Base-by-base conservation (phyloP, 2,329 filamentous ascomycete species). In the Talaromyces sp. region DNA sequence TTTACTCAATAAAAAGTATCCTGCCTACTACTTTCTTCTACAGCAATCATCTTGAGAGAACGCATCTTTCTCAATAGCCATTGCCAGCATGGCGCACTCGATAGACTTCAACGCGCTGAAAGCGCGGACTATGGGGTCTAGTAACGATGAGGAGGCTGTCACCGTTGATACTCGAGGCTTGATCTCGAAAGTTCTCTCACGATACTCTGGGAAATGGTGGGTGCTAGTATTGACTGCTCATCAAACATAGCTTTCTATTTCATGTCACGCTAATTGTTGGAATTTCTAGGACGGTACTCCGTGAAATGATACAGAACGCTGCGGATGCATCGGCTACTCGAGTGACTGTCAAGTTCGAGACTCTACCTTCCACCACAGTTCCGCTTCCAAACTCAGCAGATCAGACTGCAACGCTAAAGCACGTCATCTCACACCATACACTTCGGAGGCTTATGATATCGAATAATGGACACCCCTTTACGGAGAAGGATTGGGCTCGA, bases 241-340 rank as follows among this genome's bases (percentile, higher is more conserved):
- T 5, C 17, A 31, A 15, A 34, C 7, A 6, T 13, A 25, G 22
- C 8, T 25, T 19, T 7, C 27, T 34, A n/a, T 5, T 31, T 8
- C 11, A 11, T 25, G 5, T 13, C 2, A 25, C n/a, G 13, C 29
- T 63, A 10, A 66, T 45, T 3, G 10, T 34, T 51, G 25, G 34
- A 7, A 47, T 45, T 17, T 31, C 68, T 45, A 79, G 78, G 77
- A 88, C 86, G 13, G 88, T 87, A 13, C 81, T 99, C 19, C 88
- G 95, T 82, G 95, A 99, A 77, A 88, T 99, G 67, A 93, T 99
- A 53, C 95, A 99, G 75, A 99, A 99, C 76, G 95, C 95, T n/a
- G 94, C 95, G 69, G 95, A 99, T 81, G 95, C 95, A 25, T 91
- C 93, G 74, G 95, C 95, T 58, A 91, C 89, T 17, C 93, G 88